Base-by-base conservation (phyloP, 2,329 filamentous ascomycete species). In the Aureobasidium sp. region DNA sequence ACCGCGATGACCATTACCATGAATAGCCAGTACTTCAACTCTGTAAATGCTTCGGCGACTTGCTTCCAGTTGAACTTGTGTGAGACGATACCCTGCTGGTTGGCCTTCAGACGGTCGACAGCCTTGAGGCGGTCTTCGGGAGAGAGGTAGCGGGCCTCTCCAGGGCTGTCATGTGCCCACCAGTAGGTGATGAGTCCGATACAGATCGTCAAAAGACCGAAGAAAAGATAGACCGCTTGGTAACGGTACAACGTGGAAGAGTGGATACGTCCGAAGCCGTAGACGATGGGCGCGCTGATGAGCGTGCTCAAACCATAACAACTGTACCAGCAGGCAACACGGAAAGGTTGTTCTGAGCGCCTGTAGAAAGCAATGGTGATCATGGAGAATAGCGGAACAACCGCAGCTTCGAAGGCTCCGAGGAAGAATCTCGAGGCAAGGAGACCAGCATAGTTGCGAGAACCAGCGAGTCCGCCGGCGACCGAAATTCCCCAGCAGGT, bases 21-120 rank as follows among this genome's bases (percentile, higher is more conserved):
- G 47, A 46, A 60, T 7, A 88, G 75, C 67, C 82, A 80, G 17
- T 76, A 78, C 64, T 80, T 80, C 10, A 73, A 74, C 43, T 79
- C 78, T 1, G 76, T 61, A 1, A 68, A 66, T 1, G 73, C 69
- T 66, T 80, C 78, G 11, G 67, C 29, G 4, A 79, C 70, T 37
- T 80, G 78, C 5, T 67, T 63, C 66, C 73, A 69, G 62, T 78
- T 79, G 71, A 78, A 79, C 29, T 78, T 74, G 11, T 73, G 73
- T 7, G 66, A 74, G 10, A 75, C 76, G 0, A 73, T 75, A 37
- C 78, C 78, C 1, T 77, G 79, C 54, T 79, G 75, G 60, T 80
- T 80, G 45, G 76, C 76, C n/a, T 76, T 75, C 0, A 80, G 73
- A 11, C 78, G 76, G 60, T 80, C 78, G 46, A 79, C 70, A 4